Evolutionary conservation across 2,329 filamentous ascomycete species (phyloP).

Genomic region (Blumeria graminis): DNA sequence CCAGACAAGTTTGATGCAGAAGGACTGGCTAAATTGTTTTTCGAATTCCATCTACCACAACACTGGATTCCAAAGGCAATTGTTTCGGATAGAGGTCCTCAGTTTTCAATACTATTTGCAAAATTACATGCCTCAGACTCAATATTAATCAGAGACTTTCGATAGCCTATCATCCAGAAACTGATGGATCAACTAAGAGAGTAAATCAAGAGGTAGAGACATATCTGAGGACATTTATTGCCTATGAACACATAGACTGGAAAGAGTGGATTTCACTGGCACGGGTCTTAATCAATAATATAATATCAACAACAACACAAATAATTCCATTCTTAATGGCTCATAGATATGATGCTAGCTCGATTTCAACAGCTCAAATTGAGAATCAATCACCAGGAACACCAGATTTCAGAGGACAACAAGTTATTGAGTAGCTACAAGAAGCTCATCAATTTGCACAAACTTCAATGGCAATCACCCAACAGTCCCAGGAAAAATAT

Average conservation of each 20-base stretch:
- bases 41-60: not conserved
- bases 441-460: conserved; percentile 1
- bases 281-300: not conserved
- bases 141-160: not conserved
- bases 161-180: not conserved
- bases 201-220: not conserved
- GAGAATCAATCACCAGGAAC: not conserved
- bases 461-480: not conserved
- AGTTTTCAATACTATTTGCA: not conserved
- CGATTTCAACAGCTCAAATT: not conserved
- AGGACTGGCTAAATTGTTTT: not conserved
- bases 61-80: not conserved
- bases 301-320: not conserved
- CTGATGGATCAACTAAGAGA: not conserved
- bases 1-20: not conserved
- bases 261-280: not conserved
- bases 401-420: not conserved
- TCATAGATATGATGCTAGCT: not conserved
- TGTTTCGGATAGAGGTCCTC: not conserved
- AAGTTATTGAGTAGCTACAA: not conserved
- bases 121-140: not conserved
- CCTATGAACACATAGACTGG: not conserved
- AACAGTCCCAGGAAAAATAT: not conserved
- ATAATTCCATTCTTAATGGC: not conserved
- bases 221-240: not conserved